Evolutionary conservation across 106 monocot genomes (phyloP), one percentile per base, ranked within the genome.

Genomic region (Dioscorea alata): DNA sequence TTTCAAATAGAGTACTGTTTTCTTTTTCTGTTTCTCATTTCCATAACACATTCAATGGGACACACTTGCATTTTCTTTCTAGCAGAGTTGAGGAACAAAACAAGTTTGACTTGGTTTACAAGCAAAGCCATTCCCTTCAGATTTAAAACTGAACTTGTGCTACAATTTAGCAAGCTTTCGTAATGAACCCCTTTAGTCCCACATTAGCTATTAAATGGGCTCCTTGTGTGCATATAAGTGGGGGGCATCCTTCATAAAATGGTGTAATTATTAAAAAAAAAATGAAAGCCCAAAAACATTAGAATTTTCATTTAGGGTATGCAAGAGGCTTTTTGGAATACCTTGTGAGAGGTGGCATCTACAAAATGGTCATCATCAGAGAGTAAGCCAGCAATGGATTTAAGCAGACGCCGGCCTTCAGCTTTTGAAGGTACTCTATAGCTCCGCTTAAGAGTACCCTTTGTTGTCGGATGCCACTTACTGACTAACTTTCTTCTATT

Each of bases 391-490:
- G 92, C 89, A 71, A 99, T 83, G 69, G 89, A 71, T 72, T 87
- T 92, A 33, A 99, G 92, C 67, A 99, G 84, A 13, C 75, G 80
- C 13, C 79, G 71, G 57, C 97, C 92, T 79, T 87, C 77, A 62
- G 78, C 69, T 59, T 82, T 90, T 23, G 97, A 92, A 69, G 92
- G 92, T 17, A 92, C 85, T 69, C 92, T 82, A 68, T 90, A 99
- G 64, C 78, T 99, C 69, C 97, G 71, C 76, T 80, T 99, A 16
- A 99, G 82, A 4, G 92, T 99, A 42, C 97, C 97, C 65, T 99
- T 99, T 66, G 87, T 87, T 28, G 97, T 99, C 14, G 90, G 84
- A 69, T 92, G 92, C 97, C 97, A 99, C 64, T 85, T 92, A 50
- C 87, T 85, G 9, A 89, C 89, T 60, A 99, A 74, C 66, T 99